Evolutionary conservation across 371 early-diverging fungal genomes (phyloP).

Genomic region (Rhizopus microsporus): DNA sequence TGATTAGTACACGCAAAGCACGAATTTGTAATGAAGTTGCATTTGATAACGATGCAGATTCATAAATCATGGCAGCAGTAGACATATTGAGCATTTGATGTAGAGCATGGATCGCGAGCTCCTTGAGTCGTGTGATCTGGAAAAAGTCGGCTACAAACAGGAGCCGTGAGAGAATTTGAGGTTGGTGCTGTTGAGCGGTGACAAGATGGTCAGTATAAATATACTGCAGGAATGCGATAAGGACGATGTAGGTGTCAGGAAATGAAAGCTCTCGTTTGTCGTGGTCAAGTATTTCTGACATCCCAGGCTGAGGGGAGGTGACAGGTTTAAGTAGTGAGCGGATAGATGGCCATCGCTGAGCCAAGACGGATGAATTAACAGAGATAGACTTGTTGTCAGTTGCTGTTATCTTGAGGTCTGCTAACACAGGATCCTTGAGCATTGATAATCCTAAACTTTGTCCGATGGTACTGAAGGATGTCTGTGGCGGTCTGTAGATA

Average conservation of each 20-base stretch:
- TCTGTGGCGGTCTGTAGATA: constrained; percentile 46
- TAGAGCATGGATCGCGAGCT: constrained; percentile 51
- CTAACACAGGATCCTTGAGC: constrained; percentile 53
- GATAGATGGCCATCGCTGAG: constrained; percentile 67
- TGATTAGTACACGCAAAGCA: constrained; percentile 49
- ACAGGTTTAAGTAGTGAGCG: constrained; percentile 20
- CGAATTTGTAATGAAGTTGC: constrained; percentile 55
- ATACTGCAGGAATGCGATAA: constrained; percentile 64
- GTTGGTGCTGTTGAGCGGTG: constrained; percentile 55
- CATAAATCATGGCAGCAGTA: constrained; percentile 63
- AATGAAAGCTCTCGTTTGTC: constrained; percentile 33
- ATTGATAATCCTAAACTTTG: constrained; percentile 61
- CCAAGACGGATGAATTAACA: constrained; percentile 65
- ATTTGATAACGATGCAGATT: constrained; percentile 52
- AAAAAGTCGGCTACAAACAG: constrained; percentile 58
- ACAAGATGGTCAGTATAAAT: constrained; percentile 67
- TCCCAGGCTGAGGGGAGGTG: constrained; percentile 11
- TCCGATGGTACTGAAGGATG: constrained; percentile 33
- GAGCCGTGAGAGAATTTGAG: constrained; percentile 58
- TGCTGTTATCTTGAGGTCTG: constrained; percentile 58
- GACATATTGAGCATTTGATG: constrained; percentile 60
- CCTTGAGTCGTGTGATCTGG: constrained; percentile 54
- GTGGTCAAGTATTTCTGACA: constrained; percentile 5
- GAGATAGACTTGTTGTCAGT: constrained; percentile 54
- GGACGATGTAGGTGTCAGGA: constrained; percentile 57